Percentiles rank a stretch among this genome's conserved stretches.
phyloP scores from a whole-genome alignment of 139 green algal species.

The Chlorella sp. region DNA sequence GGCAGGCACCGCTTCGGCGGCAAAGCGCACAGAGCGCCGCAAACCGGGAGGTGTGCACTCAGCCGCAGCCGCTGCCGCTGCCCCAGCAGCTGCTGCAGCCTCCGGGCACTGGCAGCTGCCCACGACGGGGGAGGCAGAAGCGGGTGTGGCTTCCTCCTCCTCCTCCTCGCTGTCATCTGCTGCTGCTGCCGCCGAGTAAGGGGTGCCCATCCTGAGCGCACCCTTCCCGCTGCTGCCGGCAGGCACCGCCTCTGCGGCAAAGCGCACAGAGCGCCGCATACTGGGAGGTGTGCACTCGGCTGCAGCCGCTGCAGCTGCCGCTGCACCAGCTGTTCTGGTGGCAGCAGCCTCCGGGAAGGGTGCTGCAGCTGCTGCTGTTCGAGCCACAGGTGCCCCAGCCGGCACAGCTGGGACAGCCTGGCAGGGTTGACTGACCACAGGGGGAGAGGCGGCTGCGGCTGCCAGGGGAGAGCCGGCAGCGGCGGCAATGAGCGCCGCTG shows the following conservation, averaged over 20 bases:
- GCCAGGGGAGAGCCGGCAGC: neutral
- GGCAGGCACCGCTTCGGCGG: neutral
- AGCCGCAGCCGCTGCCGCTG: neutral
- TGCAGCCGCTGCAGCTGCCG: neutral
- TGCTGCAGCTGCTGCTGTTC: no score
- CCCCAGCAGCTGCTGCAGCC: neutral
- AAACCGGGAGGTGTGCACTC: slow-evolving; percentile 13
- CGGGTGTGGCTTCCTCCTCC: neutral
- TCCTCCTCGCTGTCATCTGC: neutral
- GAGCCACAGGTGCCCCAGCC: no score
- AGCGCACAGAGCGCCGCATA: no score
- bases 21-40: slow-evolving; percentile 37
- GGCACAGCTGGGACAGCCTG: neutral
- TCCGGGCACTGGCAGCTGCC: slow-evolving; percentile 1
- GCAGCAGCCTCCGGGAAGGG: neutral
- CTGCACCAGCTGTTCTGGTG: neutral
- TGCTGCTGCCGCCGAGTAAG: neutral
- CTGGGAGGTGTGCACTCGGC: neutral
- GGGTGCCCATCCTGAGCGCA: neutral
- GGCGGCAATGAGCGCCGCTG: neutral
- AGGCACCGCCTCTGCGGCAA: neutral
- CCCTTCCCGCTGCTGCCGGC: neutral
- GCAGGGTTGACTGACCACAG: neutral
- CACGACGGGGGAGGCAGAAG: slow-evolving; percentile 13
- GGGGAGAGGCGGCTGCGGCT: neutral